A percentile compares a stretch with the other conserved stretches of the same genome.
Conservation (phyloP, 2,329 filamentous ascomycete species). For the Lachnellula suecica region DNA sequence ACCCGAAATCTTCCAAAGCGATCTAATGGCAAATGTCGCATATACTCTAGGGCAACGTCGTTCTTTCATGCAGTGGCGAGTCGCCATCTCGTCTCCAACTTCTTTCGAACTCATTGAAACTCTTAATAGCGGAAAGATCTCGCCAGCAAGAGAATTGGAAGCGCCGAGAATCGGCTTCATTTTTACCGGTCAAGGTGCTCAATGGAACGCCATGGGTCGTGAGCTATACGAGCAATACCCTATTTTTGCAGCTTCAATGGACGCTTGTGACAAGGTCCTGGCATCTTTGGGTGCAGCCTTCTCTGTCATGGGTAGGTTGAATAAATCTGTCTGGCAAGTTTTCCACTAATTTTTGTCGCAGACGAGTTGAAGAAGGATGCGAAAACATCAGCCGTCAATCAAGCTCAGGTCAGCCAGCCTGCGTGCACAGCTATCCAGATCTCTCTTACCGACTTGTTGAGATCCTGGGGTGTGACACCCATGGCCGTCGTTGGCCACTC, state of each 20-base stretch:
- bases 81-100: constrained; percentile 23
- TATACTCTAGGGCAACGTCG: constrained; percentile 30
- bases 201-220: constrained; percentile 28
- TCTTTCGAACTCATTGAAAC: constrained; percentile 28
- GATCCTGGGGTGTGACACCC: constrained; percentile 41
- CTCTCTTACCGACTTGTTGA: constrained; percentile 41
- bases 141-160: constrained; percentile 22
- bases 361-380: constrained; percentile 24
- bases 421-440: constrained; percentile 49
- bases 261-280: constrained; percentile 34
- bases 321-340: not conserved
- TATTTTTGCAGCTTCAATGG: constrained; percentile 22
- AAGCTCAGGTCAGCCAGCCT: constrained; percentile 37
- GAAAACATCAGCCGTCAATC: constrained; percentile 19
- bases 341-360: constrained; percentile 12
- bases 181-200: constrained; percentile 31
- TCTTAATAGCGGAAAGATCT: constrained; percentile 33
- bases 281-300: constrained; percentile 21
- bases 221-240: constrained; percentile 25
- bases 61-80: constrained; percentile 28
- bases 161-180: constrained; percentile 22
- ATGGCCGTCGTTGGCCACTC: constrained; percentile 43
- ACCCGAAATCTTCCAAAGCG: constrained; percentile 31
- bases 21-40: constrained; percentile 30
- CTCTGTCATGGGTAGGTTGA: constrained; percentile 22